Evolutionary conservation across 2,329 filamentous ascomycete genomes (phyloP).

Genomic region (Lachnum nothofagi): DNA sequence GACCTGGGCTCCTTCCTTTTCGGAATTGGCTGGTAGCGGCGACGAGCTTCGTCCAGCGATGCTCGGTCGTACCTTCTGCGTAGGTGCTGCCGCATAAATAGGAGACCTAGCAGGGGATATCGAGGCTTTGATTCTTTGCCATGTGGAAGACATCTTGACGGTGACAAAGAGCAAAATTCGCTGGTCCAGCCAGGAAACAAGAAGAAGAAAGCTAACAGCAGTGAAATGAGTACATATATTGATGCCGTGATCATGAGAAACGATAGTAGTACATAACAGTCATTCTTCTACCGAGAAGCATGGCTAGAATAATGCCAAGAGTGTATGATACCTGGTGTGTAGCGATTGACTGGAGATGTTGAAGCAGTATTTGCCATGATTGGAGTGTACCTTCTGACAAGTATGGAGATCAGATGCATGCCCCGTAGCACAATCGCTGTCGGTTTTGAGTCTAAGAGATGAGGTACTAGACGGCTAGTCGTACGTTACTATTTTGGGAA

Average conservation of each 20-base stretch:
- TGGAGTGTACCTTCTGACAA: no score
- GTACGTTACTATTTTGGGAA: not conserved
- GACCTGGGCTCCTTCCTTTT: not conserved
- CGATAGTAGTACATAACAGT: no score
- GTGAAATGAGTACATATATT: not conserved
- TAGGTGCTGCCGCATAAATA: slow-evolving; percentile 17
- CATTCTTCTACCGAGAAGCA: no score
- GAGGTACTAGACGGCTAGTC: not conserved
- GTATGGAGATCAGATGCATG: no score
- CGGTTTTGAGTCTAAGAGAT: no score
- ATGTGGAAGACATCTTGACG: slow-evolving; percentile 13
- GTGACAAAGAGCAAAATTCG: not conserved
- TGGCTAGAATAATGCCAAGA: no score
- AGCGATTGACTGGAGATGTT: no score
- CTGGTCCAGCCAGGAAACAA: not conserved
- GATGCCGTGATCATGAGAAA: not conserved
- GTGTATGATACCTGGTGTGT: no score
- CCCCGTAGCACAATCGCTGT: no score
- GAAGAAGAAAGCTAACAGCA: not conserved
- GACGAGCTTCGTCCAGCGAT: slow-evolving; percentile 5
- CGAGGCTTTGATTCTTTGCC: slow-evolving; percentile 13
- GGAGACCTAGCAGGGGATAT: slow-evolving; percentile 12
- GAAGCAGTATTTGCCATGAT: no score
- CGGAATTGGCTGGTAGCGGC: slow-evolving; percentile 1
- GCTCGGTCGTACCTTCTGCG: slow-evolving; percentile 9